Conservation (phyloP, 2,329 filamentous ascomycete species). For the Trichoderma aggressivum region DNA sequence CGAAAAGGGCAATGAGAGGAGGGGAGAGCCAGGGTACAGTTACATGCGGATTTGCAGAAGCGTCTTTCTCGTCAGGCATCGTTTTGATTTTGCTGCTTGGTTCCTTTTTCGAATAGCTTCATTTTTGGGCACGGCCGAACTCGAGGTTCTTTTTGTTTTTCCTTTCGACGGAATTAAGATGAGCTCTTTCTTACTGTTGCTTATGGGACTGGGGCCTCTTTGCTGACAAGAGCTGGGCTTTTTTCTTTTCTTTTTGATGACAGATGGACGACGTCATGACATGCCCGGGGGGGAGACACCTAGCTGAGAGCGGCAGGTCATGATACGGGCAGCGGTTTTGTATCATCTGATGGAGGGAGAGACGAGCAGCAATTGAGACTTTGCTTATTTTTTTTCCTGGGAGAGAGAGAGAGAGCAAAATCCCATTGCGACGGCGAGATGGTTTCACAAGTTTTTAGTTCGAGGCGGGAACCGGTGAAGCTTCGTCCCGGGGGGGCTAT, state of each 20-base stretch:
- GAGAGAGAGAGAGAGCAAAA: background rate
- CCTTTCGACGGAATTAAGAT: background rate
- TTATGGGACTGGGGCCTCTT: constrained; percentile 1
- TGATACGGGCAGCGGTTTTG: background rate
- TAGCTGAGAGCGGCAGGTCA: constrained; percentile 17
- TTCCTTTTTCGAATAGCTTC: background rate
- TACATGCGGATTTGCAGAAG: background rate
- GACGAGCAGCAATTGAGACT: background rate
- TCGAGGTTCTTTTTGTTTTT: background rate
- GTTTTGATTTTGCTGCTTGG: background rate
- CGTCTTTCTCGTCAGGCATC: background rate
- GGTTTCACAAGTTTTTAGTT: background rate
- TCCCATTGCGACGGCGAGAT: background rate
- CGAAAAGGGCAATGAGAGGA: background rate
- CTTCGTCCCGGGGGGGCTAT: background rate
- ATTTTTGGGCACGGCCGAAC: background rate
- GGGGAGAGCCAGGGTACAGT: background rate
- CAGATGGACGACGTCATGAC: constrained; percentile 4
- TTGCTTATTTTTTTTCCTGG: background rate
- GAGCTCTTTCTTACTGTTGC: background rate
- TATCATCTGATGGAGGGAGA: background rate
- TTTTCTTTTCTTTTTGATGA: background rate
- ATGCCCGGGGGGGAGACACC: background rate
- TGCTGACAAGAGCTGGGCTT: constrained; percentile 1
- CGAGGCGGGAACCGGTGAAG: constrained; percentile 2